These are phyloP conservation scores for Phialophora expanda DNA, from an alignment of 2,329 filamentous ascomycete genomes.

Conservation along the genomic window DNA sequence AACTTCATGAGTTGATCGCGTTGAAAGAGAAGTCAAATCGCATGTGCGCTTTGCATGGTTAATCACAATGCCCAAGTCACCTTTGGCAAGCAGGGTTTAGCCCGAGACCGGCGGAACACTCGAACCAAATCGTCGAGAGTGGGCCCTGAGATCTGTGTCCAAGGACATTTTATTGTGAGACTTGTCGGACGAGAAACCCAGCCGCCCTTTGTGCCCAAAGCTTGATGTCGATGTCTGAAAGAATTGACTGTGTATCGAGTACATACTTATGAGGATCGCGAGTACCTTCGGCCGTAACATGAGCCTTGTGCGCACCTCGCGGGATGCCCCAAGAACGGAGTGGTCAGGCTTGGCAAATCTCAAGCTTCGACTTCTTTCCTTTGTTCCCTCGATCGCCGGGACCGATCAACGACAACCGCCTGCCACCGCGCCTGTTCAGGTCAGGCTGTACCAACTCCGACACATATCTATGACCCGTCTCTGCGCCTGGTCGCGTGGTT, in stretches of 20 bases:
- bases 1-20: neutral
- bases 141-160: neutral
- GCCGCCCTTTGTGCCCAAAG: neutral
- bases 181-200: neutral
- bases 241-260: neutral
- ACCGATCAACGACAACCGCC: neutral
- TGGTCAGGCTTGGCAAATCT: neutral
- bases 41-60: neutral
- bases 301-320: neutral
- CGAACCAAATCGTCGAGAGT: neutral
- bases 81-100: neutral
- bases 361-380: neutral
- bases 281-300: slow-evolving; percentile 20
- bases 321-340: neutral
- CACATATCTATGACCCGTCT: neutral
- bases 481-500: neutral
- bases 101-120: neutral
- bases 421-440: neutral
- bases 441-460: neutral
- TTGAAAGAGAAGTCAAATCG: neutral
- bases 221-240: neutral
- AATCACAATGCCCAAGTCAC: neutral
- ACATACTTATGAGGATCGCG: slow-evolving; percentile 13
- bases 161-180: neutral
- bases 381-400: neutral